Base-by-base conservation (phyloP, 1,284 basidiomycete species). In the Ustilago curta region DNA sequence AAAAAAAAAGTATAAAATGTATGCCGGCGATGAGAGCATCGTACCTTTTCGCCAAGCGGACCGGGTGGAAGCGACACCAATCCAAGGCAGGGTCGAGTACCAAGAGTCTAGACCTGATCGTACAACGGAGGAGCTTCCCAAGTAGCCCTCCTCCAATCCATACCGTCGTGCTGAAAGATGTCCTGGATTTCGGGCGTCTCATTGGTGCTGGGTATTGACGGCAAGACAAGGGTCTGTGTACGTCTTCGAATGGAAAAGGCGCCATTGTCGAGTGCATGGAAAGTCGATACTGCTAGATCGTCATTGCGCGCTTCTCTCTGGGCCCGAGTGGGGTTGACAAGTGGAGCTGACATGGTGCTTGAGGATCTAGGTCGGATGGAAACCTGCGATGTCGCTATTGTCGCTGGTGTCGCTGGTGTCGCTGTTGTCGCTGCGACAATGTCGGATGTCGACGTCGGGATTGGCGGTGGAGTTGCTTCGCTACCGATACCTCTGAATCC, bases 61-160 rank as follows among this genome's bases (percentile, higher is more conserved):
- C 27, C 4, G 27, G 27, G 48, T n/a, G 31, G 45, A 37, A 19
- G 40, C n/a, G 53, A 42, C 50, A 31, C 25, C 19, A 37, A 12
- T 37, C 35, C 12, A 37, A 37, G 35, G 12, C 14, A 2, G 35
- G 11, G 31, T 37, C 12, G 16, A 48, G 31, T 11, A 31, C 48
- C 48, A 18, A 19, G 2, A 43, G n/a, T 19, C 32, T 44, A 31
- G 29, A 45, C 27, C 23, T 31, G 61, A 51, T 53, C 55, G 43
- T 76, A 76, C 40, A 76, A 45, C 3, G 74, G 74, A 31, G 74
- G 70, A 18, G 65, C 66, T 59, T 76, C 74, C 66, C 70, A 76
- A 4, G 66, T 67, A 1, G 66, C 56, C n/a, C 74, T 51, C 35
- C 70, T 57, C 74, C 74, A 76, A 61, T 76, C 74, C 56, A 66